Evolutionary conservation across 2,329 filamentous ascomycete genomes (phyloP).

Genomic region (Sclerotinia spermophila): DNA sequence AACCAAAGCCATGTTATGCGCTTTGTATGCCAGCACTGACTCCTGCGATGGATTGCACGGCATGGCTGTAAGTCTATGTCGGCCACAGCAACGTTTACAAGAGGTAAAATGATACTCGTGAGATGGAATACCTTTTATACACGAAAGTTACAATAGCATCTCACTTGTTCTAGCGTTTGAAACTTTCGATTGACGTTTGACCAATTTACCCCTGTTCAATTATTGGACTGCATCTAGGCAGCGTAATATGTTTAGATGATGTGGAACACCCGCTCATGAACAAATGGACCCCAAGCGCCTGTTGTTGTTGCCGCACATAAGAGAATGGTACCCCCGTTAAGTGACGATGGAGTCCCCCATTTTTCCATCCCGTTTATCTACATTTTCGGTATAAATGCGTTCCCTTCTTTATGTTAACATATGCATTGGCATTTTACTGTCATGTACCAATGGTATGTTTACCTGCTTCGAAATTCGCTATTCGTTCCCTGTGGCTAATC

Average conservation of each 20-base stretch:
- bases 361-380: background rate
- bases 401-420: background rate
- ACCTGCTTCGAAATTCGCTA: background rate
- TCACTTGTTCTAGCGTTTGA: background rate
- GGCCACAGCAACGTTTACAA: background rate
- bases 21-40: background rate
- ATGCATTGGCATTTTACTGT: slow-evolving; percentile 8
- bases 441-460: slow-evolving; percentile 14
- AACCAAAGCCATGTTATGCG: background rate
- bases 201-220: background rate
- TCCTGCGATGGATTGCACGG: background rate
- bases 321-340: background rate
- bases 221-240: background rate
- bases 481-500: background rate
- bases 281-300: background rate
- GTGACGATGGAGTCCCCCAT: background rate
- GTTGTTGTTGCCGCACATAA: background rate
- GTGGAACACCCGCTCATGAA: background rate
- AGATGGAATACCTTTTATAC: background rate
- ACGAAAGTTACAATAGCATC: background rate
- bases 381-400: slow-evolving; percentile 6
- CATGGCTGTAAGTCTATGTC: background rate
- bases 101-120: background rate
- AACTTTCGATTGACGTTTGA: background rate
- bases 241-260: background rate